A percentile compares a stretch with the other conserved stretches of the same genome.
Conservation (phyloP, 768 basidiomycete genomes). For the Boletus speciosus region DNA sequence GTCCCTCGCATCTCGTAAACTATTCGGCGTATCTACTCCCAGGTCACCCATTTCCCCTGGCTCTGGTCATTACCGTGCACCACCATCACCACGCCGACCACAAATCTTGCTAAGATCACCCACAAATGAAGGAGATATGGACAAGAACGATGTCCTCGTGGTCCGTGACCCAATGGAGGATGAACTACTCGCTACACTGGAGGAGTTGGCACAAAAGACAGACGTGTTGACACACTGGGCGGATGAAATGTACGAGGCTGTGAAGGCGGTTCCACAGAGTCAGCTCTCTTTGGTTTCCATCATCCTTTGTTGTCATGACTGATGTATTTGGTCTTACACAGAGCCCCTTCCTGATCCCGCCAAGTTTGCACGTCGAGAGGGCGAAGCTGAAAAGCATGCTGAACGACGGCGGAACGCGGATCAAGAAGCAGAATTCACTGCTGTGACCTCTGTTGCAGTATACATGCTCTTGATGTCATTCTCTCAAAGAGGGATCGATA, state of each 20-base stretch:
- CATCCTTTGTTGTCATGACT: not conserved
- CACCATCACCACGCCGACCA: conserved; percentile 55
- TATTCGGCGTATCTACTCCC: conserved; percentile 57
- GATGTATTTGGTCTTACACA: conserved; percentile 26
- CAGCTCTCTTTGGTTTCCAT: conserved; percentile 28
- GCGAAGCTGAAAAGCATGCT: conserved; percentile 70
- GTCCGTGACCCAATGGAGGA: conserved; percentile 75
- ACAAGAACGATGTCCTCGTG: conserved; percentile 9
- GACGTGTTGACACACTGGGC: conserved; percentile 91
- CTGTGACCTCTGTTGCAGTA: conserved; percentile 81
- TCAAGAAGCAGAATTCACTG: conserved; percentile 76
- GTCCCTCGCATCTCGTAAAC: conserved; percentile 76
- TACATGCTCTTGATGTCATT: conserved; percentile 93
- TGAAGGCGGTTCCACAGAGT: conserved; percentile 84
- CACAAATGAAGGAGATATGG: conserved; percentile 39
- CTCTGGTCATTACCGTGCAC: conserved; percentile 38
- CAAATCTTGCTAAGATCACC: conserved; percentile 44
- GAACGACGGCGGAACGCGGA: conserved; percentile 67
- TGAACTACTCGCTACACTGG: conserved; percentile 71
- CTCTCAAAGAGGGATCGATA: conserved; percentile 88
- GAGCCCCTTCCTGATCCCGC: conserved; percentile 79
- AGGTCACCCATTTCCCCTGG: conserved; percentile 37
- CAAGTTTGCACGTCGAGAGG: conserved; percentile 67
- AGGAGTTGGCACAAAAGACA: conserved; percentile 95
- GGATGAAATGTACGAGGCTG: conserved; percentile 89